A percentile compares a stretch with the other conserved stretches of the same genome.
Evolutionary conservation across 2,329 filamentous ascomycete genomes (phyloP).

Genomic region (Zasmidium citrigriseum): DNA sequence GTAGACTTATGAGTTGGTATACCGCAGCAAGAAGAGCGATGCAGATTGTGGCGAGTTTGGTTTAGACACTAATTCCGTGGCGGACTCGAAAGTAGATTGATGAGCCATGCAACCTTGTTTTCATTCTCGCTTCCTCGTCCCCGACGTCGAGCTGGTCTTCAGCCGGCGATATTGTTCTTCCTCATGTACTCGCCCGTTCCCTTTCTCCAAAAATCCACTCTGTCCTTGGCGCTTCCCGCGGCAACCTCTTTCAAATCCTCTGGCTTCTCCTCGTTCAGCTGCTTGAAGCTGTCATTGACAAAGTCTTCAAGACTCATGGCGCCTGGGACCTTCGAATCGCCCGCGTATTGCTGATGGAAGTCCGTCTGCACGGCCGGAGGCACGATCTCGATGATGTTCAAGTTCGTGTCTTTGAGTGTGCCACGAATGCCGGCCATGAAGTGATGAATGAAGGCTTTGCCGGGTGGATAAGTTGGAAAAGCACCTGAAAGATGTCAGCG

Average conservation of each 20-base stretch:
- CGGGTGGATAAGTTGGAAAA: conserved; percentile 21
- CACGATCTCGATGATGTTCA: conserved; percentile 25
- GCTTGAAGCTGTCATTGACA: conserved; percentile 11
- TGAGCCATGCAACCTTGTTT: no score
- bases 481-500: no score
- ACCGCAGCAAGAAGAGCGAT: no score
- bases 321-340: not conserved
- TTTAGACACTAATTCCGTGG: no score
- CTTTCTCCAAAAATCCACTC: conserved; percentile 15
- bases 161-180: conserved; percentile 5
- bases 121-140: no score
- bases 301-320: conserved; percentile 18
- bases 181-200: conserved; percentile 1
- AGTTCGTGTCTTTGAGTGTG: conserved; percentile 17
- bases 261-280: conserved; percentile 12
- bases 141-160: no score
- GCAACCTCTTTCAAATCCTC: conserved; percentile 21
- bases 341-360: not conserved
- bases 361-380: conserved; percentile 20
- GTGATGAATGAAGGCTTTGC: conserved; percentile 21
- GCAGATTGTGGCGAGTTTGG: no score
- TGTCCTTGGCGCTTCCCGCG: conserved; percentile 9
- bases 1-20: no score
- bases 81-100: no score
- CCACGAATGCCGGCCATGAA: conserved; percentile 20